phyloP scores from a whole-genome alignment of 495 filamentous ascomycete species.

The Daldinia grandis region DNA sequence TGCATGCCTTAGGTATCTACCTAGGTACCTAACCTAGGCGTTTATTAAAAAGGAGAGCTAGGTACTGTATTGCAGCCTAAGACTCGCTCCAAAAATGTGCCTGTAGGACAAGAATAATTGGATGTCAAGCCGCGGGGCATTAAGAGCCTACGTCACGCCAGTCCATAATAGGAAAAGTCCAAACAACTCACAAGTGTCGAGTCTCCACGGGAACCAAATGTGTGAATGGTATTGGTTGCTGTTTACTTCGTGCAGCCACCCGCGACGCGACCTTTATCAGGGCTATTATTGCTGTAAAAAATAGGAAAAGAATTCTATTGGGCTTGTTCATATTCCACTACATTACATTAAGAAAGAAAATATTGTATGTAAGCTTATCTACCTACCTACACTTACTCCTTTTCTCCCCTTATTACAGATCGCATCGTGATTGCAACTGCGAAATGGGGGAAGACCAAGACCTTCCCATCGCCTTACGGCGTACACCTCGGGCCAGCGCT shows the following conservation, averaged over 20 bases:
- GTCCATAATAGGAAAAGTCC: slow-evolving; percentile 38
- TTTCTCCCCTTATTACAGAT: slow-evolving; percentile 7
- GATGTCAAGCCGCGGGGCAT: slow-evolving; percentile 25
- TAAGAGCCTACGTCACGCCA: slow-evolving; percentile 19
- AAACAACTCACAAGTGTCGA: slow-evolving; percentile 24
- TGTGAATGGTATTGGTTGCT: slow-evolving; percentile 10
- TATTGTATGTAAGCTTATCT: slow-evolving; percentile 19
- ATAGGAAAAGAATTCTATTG: slow-evolving; percentile 35
- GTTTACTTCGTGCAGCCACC: slow-evolving; percentile 29
- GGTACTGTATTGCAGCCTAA: not conserved
- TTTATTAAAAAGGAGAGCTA: slow-evolving; percentile 7
- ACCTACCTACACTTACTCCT: slow-evolving; percentile 9
- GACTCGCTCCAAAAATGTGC: not conserved
- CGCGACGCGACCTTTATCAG: slow-evolving; percentile 39
- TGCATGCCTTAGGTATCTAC: not conserved
- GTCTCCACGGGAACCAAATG: slow-evolving; percentile 14
- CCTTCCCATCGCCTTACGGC: slow-evolving; percentile 46
- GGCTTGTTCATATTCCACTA: slow-evolving; percentile 18
- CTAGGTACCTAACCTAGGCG: not conserved
- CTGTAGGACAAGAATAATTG: slow-evolving; percentile 20
- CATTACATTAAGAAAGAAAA: slow-evolving; percentile 25
- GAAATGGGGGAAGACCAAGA: slow-evolving; percentile 38
- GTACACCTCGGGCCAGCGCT: slow-evolving; percentile 28
- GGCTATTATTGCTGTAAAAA: slow-evolving; percentile 15
- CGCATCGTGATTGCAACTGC: slow-evolving; percentile 7